Base-by-base conservation (phyloP, 2,329 filamentous ascomycete species). In the Phialophora verrucosa region DNA sequence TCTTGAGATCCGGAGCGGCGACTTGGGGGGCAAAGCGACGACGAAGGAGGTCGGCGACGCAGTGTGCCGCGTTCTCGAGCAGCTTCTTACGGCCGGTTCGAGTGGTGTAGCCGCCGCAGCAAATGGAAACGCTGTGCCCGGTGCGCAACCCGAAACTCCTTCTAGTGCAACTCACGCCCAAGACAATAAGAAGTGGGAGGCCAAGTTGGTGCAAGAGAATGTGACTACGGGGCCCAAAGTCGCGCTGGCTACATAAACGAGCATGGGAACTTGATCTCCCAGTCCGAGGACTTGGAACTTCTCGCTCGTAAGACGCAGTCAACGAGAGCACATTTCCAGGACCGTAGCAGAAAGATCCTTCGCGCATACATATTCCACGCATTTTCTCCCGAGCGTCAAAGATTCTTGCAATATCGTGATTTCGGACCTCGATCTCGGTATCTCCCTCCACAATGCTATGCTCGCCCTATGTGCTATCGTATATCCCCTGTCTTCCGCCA, bases 11-110 rank as follows among this genome's bases (percentile, higher is more conserved):
- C 78, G 85, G 63, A 99, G 94, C 38, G 94, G 94, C 76, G 95
- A 99, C 81, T 85, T 99, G 74, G 95, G 95, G 75, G 95, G 95
- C 79, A 96, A 92, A 84, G 87, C 95, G 75, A 96, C 95, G 88
- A 99, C 95, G 67, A 84, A 89, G 82, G 91, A 99, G 84, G 98
- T 96, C 80, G 92, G 95, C 65, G 87, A 86, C 69, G 94, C 95
- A 73, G 97, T 99, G 78, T 97, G 97, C 81, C 83, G 84, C 76
- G 83, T 84, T 70, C 79, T 89, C 25, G 60, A 64, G 25, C 47
- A 65, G 20, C 47, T 73, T 51, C 31, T 72, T 20, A 66, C 64
- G 35, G 66, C 57, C 3, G 55, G 62, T 35, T 29, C 42, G 17
- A 60, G 32, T 11, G 44, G 53, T 12, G 53, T 44, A 10, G 31